Evolutionary conservation across 1,284 basidiomycete genomes (phyloP).

Genomic region (Athelia sp.): DNA sequence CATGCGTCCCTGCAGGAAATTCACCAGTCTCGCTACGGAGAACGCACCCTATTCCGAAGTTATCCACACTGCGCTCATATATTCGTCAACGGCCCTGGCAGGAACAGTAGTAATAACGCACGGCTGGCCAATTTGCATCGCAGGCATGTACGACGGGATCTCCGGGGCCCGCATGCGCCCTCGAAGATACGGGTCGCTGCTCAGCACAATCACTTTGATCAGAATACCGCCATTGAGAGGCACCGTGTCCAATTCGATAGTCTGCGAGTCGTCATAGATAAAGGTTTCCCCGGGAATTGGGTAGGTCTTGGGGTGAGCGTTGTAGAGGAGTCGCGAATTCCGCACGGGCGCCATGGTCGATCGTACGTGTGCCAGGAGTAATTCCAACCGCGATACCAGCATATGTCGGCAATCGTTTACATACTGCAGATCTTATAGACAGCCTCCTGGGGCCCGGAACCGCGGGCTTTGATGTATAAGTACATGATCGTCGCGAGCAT

Average conservation of each 20-base stretch:
- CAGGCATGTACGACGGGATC: not conserved
- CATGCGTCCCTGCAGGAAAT: not conserved
- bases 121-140: not conserved
- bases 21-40: not conserved
- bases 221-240: conserved; percentile 34
- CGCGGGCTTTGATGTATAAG: too few relatives aligned
- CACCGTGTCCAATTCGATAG: conserved; percentile 34
- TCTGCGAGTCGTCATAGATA: conserved; percentile 22
- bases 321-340: not conserved
- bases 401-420: too few relatives aligned
- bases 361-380: too few relatives aligned
- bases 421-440: too few relatives aligned
- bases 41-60: not conserved
- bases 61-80: not conserved
- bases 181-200: conserved; percentile 36
- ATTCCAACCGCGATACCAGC: too few relatives aligned
- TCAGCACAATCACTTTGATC: conserved; percentile 29
- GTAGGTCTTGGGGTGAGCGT: conserved; percentile 11
- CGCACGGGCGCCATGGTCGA: not conserved
- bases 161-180: conserved; percentile 20
- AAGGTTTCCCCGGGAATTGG: conserved; percentile 23
- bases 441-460: too few relatives aligned
- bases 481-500: too few relatives aligned
- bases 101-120: not conserved
- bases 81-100: not conserved